Conservation (phyloP, 495 filamentous ascomycete genomes). For the Neurospora sp. region DNA sequence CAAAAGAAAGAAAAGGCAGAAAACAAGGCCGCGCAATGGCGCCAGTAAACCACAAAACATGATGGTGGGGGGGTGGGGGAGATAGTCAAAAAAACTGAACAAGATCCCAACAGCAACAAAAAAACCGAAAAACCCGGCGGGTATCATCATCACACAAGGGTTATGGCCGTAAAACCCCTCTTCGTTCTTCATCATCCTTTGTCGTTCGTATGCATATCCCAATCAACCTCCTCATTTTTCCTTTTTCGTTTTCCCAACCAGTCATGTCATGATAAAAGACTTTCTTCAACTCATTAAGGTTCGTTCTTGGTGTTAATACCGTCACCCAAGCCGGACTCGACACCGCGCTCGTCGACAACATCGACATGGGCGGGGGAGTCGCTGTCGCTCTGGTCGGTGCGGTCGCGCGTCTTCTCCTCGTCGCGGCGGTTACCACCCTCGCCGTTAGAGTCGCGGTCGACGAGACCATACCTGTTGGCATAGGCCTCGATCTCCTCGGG, state of each 20-base stretch:
- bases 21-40: neutral
- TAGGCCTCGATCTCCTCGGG: constrained; percentile 55
- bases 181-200: neutral
- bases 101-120: neutral
- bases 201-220: neutral
- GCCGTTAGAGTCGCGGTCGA: constrained; percentile 5
- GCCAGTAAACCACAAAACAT: neutral
- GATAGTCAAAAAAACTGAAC: neutral
- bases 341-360: constrained; percentile 7
- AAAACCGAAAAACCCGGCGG: neutral
- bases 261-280: neutral
- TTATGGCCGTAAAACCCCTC: neutral
- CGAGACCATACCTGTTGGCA: constrained; percentile 51
- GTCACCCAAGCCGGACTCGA: constrained; percentile 5
- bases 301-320: neutral
- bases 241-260: neutral
- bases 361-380: neutral
- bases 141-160: neutral
- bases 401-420: constrained; percentile 4
- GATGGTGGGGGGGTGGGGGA: neutral
- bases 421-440: neutral
- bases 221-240: neutral
- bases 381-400: neutral
- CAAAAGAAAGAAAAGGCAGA: neutral
- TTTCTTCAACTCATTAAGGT: neutral